Evolutionary conservation across 805 yeast species (phyloP).

Genomic region (Schizosaccharomyces pombe): DNA sequence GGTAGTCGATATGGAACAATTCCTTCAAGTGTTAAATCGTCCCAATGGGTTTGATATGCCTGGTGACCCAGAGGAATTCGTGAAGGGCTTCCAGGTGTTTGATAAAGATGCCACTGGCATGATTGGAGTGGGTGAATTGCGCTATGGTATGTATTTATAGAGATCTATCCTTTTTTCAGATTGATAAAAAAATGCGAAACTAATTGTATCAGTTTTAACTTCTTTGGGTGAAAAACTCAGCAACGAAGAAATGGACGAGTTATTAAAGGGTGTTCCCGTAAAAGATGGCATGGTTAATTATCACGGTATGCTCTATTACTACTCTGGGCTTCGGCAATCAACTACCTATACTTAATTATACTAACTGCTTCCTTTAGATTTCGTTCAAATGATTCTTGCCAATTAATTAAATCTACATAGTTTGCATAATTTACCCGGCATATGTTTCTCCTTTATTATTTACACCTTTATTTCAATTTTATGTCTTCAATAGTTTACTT

Average conservation of each 20-base stretch:
- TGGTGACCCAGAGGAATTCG: slow-evolving; percentile 79
- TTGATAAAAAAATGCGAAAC: background rate
- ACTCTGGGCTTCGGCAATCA: no score
- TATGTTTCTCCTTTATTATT: no score
- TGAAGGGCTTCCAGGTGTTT: slow-evolving; percentile 89
- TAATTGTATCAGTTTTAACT: slow-evolving; percentile 32
- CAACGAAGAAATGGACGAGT: slow-evolving; percentile 83
- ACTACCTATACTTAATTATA: background rate
- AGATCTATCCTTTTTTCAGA: background rate
- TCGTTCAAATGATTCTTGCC: slow-evolving; percentile 11
- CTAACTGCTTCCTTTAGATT: slow-evolving; percentile 5
- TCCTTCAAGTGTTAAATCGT: slow-evolving; percentile 52
- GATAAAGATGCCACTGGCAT: slow-evolving; percentile 90
- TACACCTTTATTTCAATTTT: no score
- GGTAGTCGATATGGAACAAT: background rate
- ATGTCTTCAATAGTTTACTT: no score
- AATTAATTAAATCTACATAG: slow-evolving; percentile 5
- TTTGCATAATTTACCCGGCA: no score
- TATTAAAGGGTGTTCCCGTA: slow-evolving; percentile 81
- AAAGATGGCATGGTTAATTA: slow-evolving; percentile 89
- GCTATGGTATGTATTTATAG: slow-evolving; percentile 30
- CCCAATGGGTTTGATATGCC: slow-evolving; percentile 73
- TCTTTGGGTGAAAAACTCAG: slow-evolving; percentile 84
- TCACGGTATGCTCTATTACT: slow-evolving; percentile 24
- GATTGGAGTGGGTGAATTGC: slow-evolving; percentile 89